A percentile compares a stretch with the other conserved stretches of the same genome.
phyloP scores from a whole-genome alignment of 805 yeast genomes.

The Candida pseudoglaebosa region DNA sequence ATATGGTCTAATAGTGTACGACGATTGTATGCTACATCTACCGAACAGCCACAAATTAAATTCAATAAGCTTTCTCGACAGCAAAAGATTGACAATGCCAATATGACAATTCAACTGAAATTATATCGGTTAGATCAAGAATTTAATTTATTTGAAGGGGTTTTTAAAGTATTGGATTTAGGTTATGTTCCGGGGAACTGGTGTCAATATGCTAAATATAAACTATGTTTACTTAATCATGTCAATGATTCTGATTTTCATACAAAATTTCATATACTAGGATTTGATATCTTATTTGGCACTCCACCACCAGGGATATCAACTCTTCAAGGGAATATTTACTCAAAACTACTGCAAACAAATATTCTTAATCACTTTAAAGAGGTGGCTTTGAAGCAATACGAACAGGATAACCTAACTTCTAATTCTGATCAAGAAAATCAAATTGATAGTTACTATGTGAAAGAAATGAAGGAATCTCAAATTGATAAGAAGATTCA shows the following conservation, averaged over 20 bases:
- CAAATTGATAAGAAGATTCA: conserved; percentile 19
- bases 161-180: conserved; percentile 32
- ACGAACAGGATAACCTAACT: neutral
- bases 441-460: conserved; percentile 21
- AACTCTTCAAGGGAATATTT: conserved; percentile 83
- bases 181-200: conserved; percentile 43
- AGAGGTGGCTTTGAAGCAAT: conserved; percentile 19
- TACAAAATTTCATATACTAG: conserved; percentile 31
- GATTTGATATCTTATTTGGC: conserved; percentile 61
- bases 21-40: neutral
- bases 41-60: conserved; percentile 3
- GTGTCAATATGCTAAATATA: conserved; percentile 26
- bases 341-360: conserved; percentile 43
- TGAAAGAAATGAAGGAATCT: conserved; percentile 23
- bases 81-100: conserved; percentile 21
- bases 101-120: conserved; percentile 21
- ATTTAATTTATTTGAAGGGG: conserved; percentile 22
- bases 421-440: conserved; percentile 6
- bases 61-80: conserved; percentile 16
- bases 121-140: conserved; percentile 25
- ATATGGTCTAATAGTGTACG: conserved; percentile 1
- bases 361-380: conserved; percentile 23
- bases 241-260: conserved; percentile 21
- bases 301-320: conserved; percentile 79
- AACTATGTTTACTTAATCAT: conserved; percentile 25